Evolutionary conservation across 164 flowering plant genomes (phyloP).

Genomic region (Amborella trichopoda): DNA sequence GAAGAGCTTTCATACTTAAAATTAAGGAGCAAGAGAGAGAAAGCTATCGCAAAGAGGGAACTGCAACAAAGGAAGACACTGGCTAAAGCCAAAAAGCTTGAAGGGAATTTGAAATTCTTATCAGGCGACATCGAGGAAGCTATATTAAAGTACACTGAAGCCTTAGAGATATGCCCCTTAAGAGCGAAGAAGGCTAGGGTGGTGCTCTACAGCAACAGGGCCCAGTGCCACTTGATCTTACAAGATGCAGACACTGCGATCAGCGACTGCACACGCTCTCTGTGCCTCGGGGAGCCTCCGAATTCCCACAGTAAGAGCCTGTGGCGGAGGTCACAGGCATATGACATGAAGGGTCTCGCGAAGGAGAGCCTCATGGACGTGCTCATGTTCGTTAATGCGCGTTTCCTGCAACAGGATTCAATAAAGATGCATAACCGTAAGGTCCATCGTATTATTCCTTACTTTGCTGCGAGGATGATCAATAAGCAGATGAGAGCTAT

Average conservation of each 20-base stretch:
- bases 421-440: constrained; percentile 18
- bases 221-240: constrained; percentile 54
- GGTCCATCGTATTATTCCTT: no score
- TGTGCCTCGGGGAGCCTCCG: constrained; percentile 34
- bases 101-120: constrained; percentile 42
- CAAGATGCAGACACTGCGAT: constrained; percentile 35
- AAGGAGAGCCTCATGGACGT: constrained; percentile 82
- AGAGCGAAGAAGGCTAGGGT: constrained; percentile 50
- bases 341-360: constrained; percentile 66
- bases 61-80: constrained; percentile 23
- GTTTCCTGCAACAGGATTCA: constrained; percentile 6
- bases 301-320: constrained; percentile 62
- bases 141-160: constrained; percentile 33
- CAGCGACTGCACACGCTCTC: constrained; percentile 67
- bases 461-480: constrained; percentile 59
- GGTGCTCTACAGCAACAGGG: constrained; percentile 64
- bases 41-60: constrained; percentile 19
- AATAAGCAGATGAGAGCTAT: constrained; percentile 69
- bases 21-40: constrained; percentile 36
- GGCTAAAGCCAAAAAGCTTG: constrained; percentile 26
- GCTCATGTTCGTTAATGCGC: constrained; percentile 45
- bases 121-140: constrained; percentile 45
- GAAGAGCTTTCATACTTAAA: constrained; percentile 12
- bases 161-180: constrained; percentile 44
- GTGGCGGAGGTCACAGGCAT: constrained; percentile 88